Evolutionary conservation across 139 green algal species (phyloP), one percentile per base, ranked within the genome.

Genomic region (Chlorella sp.): DNA sequence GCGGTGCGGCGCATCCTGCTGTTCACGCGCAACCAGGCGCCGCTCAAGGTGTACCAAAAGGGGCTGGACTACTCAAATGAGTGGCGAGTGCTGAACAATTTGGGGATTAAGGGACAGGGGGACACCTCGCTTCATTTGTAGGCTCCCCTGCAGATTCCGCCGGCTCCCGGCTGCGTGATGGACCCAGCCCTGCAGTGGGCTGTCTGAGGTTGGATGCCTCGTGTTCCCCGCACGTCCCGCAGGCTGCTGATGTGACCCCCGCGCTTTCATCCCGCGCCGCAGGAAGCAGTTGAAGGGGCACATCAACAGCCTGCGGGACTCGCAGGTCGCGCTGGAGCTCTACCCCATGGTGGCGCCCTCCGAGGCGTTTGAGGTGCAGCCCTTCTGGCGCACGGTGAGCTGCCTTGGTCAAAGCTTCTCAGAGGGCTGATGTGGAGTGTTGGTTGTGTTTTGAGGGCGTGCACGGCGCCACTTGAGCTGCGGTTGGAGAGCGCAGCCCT

Each of bases 281-380:
- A 86, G 82, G 82, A 58, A 3, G 38, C 16, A 13, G n/a, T 28
- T 73, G 17, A 14, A 62, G 44, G 26, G 30, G 30, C 38, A 64
- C 30, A 17, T 85, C 20, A 20, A 41, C 30, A 46, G 19, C 13
- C 46, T 85, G 68, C 51, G 46, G 17, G 48, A 85, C 28, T 4
- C 24, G 7, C 32, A 41, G 11, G 68, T 30, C 0, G 68, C 51
- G 14, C 28, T 85, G 69, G 65, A 85, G 69, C 69, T 85, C 26
- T 85, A 79, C 48, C 81, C 81, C 68, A 85, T 85, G 81, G n/a
- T 85, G 56, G 51, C 43, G 0, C 77, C 77, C 14, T 16, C 16
- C 1, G 58, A 60, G 16, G 3, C 48, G 7, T 85, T 85, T 40
- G 32, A 72, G 48, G 69, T 85, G 44, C 3, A 51, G 26, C 81